These are phyloP conservation scores for Hypoxylon sp. DNA, from an alignment of 2,329 filamentous ascomycete species.

Conservation along the genomic window DNA sequence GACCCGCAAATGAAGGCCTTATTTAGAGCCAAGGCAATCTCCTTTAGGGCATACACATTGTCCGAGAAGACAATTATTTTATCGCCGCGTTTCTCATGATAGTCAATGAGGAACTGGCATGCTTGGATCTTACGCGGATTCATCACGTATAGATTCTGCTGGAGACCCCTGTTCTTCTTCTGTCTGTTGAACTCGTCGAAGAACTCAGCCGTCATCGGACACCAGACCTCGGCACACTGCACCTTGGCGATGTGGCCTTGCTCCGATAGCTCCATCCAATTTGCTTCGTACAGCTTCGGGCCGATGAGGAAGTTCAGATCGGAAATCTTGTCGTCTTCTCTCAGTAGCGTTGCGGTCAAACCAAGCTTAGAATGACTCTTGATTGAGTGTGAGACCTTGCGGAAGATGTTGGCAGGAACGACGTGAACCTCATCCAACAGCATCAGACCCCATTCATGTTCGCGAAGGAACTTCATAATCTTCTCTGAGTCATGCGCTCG, in stretches of 20 bases:
- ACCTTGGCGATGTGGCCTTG: slow-evolving; percentile 97
- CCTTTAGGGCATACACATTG: slow-evolving; percentile 90
- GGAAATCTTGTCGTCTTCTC: slow-evolving; percentile 98
- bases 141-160: slow-evolving; percentile 82
- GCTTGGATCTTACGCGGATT: slow-evolving; percentile 97
- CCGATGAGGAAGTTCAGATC: slow-evolving; percentile 98
- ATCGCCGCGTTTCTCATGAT: slow-evolving; percentile 92
- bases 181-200: slow-evolving; percentile 86
- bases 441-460: slow-evolving; percentile 96
- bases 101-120: slow-evolving; percentile 97
- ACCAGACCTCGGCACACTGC: slow-evolving; percentile 99
- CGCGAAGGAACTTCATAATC: slow-evolving; percentile 94
- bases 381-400: slow-evolving; percentile 90
- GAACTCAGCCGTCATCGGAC: slow-evolving; percentile 98
- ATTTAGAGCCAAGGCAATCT: slow-evolving; percentile 82
- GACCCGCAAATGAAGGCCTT: slow-evolving; percentile 94
- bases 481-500: slow-evolving; percentile 92
- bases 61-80: slow-evolving; percentile 99
- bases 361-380: slow-evolving; percentile 96
- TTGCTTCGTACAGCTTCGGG: slow-evolving; percentile 96
- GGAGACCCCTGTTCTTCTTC: slow-evolving; percentile 45
- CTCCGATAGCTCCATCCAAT: slow-evolving; percentile 98
- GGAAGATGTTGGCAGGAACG: slow-evolving; percentile 94
- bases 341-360: slow-evolving; percentile 88
- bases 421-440: slow-evolving; percentile 98